A percentile compares a stretch with the other conserved stretches of the same genome.
Conservation (phyloP, 2,329 filamentous ascomycete species). For the Trematosphaeria pertusa region DNA sequence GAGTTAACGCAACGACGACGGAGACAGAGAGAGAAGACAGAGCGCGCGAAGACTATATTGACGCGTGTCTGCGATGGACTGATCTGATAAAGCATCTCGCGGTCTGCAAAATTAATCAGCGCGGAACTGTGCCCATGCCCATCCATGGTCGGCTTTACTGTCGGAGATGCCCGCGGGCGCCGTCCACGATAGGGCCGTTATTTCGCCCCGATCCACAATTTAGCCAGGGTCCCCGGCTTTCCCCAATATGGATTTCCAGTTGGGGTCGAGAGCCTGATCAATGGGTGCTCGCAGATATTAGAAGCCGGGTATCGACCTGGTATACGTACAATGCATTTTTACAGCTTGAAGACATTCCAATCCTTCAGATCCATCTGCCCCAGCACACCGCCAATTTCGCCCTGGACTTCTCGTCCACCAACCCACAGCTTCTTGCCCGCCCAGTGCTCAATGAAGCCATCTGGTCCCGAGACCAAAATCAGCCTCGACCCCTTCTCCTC, state of each 20-base stretch:
- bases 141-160: no score
- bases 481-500: constrained; percentile 63
- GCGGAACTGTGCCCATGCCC: constrained; percentile 24
- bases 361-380: constrained; percentile 64
- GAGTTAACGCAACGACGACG: not conserved
- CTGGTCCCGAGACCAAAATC: constrained; percentile 87
- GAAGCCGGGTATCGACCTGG: constrained; percentile 15
- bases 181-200: not conserved
- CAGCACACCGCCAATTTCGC: constrained; percentile 73
- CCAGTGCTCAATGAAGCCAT: constrained; percentile 83
- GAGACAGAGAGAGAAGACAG: not conserved
- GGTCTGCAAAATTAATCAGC: constrained; percentile 21
- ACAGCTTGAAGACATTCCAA: constrained; percentile 68
- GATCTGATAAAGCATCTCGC: constrained; percentile 4
- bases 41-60: no score
- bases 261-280: not conserved
- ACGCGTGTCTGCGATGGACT: no score
- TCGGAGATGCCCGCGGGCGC: not conserved
- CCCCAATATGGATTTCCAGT: not conserved
- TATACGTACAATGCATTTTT: constrained; percentile 20
- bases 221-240: not conserved
- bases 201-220: not conserved
- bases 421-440: constrained; percentile 82
- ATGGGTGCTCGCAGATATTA: no score
- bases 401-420: constrained; percentile 75